Conservation (phyloP, 192 early-diverging fungal genomes). For the Lobosporangium transversale region DNA sequence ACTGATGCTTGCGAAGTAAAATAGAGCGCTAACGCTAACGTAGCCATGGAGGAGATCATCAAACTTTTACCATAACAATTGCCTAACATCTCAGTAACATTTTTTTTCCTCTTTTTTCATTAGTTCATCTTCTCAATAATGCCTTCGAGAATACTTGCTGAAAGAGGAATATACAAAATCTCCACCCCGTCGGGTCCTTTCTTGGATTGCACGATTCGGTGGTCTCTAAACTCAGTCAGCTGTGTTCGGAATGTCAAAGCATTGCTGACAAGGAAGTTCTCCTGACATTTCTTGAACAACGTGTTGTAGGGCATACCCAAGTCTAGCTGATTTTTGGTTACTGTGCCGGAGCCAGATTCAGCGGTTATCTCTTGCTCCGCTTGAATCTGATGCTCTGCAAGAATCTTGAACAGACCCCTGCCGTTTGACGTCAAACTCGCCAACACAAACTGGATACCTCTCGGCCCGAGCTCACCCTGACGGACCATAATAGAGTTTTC, state of each 20-base stretch:
- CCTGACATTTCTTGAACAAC: slow-evolving; percentile 78
- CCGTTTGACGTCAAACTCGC: slow-evolving; percentile 85
- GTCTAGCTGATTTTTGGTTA: slow-evolving; percentile 27
- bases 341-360: background rate
- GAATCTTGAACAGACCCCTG: slow-evolving; percentile 84
- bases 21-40: background rate
- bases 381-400: slow-evolving; percentile 84
- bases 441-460: slow-evolving; percentile 84
- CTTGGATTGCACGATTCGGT: slow-evolving; percentile 83
- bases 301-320: slow-evolving; percentile 71
- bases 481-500: slow-evolving; percentile 76
- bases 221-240: slow-evolving; percentile 93
- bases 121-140: slow-evolving; percentile 75
- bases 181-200: slow-evolving; percentile 70
- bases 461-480: slow-evolving; percentile 65
- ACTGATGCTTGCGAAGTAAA: slow-evolving; percentile 15
- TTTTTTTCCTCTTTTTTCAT: background rate
- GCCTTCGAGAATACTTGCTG: slow-evolving; percentile 65
- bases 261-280: slow-evolving; percentile 85
- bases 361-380: slow-evolving; percentile 37
- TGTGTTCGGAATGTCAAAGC: slow-evolving; percentile 90
- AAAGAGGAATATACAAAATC: slow-evolving; percentile 78
- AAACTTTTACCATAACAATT: background rate
- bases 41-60: slow-evolving; percentile 6
- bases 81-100: background rate